These are phyloP conservation scores for Cadophora gregata DNA, from an alignment of 2,329 filamentous ascomycete species.

Conservation along the genomic window DNA sequence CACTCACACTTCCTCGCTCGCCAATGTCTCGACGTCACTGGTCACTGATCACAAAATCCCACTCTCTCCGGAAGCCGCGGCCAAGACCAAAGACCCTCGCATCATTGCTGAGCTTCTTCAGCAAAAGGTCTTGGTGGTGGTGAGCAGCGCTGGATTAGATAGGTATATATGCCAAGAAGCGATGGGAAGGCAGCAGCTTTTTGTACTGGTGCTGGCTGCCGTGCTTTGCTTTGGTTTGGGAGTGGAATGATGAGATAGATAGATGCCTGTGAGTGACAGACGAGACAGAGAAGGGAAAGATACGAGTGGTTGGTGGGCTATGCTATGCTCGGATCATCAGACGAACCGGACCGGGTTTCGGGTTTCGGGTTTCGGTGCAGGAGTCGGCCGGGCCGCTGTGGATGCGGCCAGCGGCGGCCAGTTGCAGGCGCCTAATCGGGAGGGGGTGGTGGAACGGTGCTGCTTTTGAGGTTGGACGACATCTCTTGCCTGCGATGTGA, in stretches of 20 bases:
- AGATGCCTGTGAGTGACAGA: too few relatives aligned
- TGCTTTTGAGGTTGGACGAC: not conserved
- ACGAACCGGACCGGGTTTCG: not conserved
- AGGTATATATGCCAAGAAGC: constrained; percentile 4
- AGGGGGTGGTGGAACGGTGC: not conserved
- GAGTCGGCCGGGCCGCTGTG: too few relatives aligned
- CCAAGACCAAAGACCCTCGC: not conserved
- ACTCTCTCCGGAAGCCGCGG: not conserved
- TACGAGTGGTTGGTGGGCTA: constrained; percentile 6
- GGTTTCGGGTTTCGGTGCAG: too few relatives aligned
- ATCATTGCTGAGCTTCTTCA: too few relatives aligned
- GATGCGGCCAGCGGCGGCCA: too few relatives aligned
- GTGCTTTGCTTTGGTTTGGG: too few relatives aligned
- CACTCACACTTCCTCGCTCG: not conserved
- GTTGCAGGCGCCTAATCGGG: not conserved
- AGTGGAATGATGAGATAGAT: too few relatives aligned
- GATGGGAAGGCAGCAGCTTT: constrained; percentile 8
- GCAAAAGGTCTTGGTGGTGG: too few relatives aligned
- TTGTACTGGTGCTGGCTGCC: too few relatives aligned
- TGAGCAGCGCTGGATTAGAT: too few relatives aligned
- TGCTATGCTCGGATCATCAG: constrained; percentile 14
- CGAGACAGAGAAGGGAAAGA: constrained; percentile 14
- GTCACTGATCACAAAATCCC: too few relatives aligned
- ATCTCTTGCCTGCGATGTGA: not conserved
- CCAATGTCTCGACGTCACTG: constrained; percentile 11